Conservation (phyloP, 768 basidiomycete genomes). For the Hypholoma sublateritium region DNA sequence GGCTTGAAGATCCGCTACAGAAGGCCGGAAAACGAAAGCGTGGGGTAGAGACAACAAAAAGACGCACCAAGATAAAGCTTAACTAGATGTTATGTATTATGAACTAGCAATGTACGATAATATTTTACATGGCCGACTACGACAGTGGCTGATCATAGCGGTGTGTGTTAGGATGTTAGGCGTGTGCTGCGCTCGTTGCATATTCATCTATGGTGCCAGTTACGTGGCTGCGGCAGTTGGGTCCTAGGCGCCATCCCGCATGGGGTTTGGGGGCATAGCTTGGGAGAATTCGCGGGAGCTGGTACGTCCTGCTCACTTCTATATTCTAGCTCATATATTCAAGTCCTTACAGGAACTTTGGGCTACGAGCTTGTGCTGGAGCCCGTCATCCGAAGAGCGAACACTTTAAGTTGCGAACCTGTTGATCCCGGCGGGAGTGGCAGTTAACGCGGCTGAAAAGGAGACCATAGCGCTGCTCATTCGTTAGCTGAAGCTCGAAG, state of each 20-base stretch:
- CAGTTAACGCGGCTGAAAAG: conserved; percentile 17
- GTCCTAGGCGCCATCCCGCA: conserved; percentile 16
- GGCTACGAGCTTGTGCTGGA: conserved; percentile 21
- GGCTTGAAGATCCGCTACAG: conserved; percentile 27
- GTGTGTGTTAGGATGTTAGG: no score
- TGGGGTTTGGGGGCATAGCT: conserved; percentile 29
- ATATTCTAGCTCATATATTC: background rate
- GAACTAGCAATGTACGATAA: background rate
- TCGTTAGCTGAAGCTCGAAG: conserved; percentile 10
- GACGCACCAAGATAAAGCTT: conserved; percentile 15
- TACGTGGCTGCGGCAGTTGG: conserved; percentile 22
- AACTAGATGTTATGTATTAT: conserved; percentile 3
- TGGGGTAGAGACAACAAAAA: conserved; percentile 8
- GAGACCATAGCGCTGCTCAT: conserved; percentile 13
- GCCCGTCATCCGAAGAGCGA: conserved; percentile 23
- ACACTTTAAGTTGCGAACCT: conserved; percentile 14
- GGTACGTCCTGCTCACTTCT: conserved; percentile 18
- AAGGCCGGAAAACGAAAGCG: conserved; percentile 23
- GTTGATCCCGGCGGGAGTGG: conserved; percentile 24
- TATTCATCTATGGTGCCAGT: conserved; percentile 28
- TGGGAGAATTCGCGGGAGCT: conserved; percentile 31
- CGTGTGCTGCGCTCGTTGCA: no score
- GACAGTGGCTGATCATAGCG: no score
- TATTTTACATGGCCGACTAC: no score
- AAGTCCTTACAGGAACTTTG: conserved; percentile 24